Evolutionary conservation across 768 basidiomycete genomes (phyloP).

Genomic region (Suillus americanus): DNA sequence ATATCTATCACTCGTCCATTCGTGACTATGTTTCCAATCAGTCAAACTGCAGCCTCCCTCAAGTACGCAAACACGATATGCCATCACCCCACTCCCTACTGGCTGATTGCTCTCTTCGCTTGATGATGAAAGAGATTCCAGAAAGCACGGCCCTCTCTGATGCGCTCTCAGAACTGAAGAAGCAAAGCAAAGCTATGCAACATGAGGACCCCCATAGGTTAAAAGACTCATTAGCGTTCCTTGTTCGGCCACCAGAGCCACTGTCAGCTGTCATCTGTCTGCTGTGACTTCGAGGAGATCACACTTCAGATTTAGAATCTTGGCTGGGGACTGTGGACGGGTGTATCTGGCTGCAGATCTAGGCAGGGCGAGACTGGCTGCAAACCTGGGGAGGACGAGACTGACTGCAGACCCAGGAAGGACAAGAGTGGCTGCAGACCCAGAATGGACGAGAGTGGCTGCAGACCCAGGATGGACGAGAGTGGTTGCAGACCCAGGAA

Average conservation of each 20-base stretch:
- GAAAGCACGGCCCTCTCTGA: not conserved
- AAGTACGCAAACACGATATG: not conserved
- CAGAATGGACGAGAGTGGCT: rapidly evolving
- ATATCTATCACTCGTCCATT: not conserved
- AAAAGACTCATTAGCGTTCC: not conserved
- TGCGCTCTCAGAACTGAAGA: not conserved
- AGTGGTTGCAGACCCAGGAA: not conserved
- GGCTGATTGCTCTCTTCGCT: not conserved
- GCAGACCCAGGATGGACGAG: not conserved
- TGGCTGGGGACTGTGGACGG: not conserved
- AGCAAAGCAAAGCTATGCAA: not conserved
- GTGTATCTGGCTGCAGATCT: not conserved
- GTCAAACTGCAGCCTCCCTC: not conserved
- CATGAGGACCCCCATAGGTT: not conserved
- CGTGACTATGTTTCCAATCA: not conserved
- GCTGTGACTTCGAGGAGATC: not conserved
- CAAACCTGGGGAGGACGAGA: no score
- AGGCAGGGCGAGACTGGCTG: no score
- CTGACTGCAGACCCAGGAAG: no score
- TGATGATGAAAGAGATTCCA: not conserved
- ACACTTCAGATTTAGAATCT: not conserved
- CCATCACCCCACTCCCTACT: not conserved
- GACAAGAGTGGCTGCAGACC: no score
- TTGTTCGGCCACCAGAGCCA: not conserved
- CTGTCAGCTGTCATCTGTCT: not conserved